Conservation (phyloP, 306 rosid genomes). For the Vigna nakashimae region DNA sequence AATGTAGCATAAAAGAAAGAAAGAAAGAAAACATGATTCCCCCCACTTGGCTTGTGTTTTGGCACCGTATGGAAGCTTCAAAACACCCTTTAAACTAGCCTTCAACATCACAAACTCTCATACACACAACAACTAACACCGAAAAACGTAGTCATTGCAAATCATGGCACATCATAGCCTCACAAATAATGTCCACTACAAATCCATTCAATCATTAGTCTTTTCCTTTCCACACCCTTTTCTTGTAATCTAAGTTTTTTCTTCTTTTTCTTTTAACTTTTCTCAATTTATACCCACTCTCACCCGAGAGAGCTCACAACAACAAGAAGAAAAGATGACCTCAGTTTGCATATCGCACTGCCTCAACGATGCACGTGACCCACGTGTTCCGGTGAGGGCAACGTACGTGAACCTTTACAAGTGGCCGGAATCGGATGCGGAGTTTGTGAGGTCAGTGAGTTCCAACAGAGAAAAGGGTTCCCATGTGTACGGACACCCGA, state of each 20-base stretch:
- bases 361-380: slow-evolving; percentile 68
- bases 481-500: slow-evolving; percentile 52
- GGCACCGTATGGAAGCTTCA: slow-evolving; percentile 30
- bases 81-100: slow-evolving; percentile 22
- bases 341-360: slow-evolving; percentile 84
- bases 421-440: slow-evolving; percentile 92
- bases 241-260: slow-evolving; percentile 68
- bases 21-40: slow-evolving; percentile 20
- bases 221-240: slow-evolving; percentile 45
- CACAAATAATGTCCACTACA: slow-evolving; percentile 47
- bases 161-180: slow-evolving; percentile 58
- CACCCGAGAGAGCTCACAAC: background rate
- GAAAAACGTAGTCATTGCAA: slow-evolving; percentile 58
- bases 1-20: too few species aligned
- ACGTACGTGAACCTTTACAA: slow-evolving; percentile 84
- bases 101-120: slow-evolving; percentile 44
- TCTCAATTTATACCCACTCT: slow-evolving; percentile 26
- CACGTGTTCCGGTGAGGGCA: slow-evolving; percentile 77
- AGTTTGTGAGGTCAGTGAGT: slow-evolving; percentile 72
- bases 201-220: slow-evolving; percentile 36
- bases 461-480: slow-evolving; percentile 46
- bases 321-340: slow-evolving; percentile 46
- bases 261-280: background rate
- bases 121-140: slow-evolving; percentile 30
- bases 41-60: slow-evolving; percentile 32